Conservation (phyloP, 306 rosid genomes). For the Aeschynomene evenia region DNA sequence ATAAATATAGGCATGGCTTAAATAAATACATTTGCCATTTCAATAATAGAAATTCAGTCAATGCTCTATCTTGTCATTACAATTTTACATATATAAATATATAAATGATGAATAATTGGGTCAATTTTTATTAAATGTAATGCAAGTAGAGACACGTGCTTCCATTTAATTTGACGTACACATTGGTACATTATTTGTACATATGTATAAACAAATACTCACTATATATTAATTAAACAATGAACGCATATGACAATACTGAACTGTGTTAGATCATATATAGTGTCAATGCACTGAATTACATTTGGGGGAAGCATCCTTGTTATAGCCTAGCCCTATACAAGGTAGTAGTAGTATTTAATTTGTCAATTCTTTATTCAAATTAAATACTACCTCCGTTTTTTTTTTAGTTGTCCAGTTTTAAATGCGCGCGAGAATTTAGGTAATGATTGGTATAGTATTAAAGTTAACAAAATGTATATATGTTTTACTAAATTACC, state of each 20-base stretch:
- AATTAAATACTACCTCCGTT: too few relatives aligned
- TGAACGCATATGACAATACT: background rate
- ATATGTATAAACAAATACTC: constrained; percentile 7
- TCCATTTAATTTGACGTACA: constrained; percentile 38
- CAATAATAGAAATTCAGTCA: constrained; percentile 34
- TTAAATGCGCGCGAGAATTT: too few relatives aligned
- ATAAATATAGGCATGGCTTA: background rate
- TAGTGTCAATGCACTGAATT: background rate
- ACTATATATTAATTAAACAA: background rate
- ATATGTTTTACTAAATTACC: too few relatives aligned
- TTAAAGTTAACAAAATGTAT: too few relatives aligned
- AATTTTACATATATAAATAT: background rate
- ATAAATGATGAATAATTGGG: background rate
- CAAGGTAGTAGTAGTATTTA: background rate
- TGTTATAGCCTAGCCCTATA: background rate
- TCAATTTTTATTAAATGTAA: background rate
- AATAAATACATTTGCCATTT: constrained; percentile 6
- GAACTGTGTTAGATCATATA: background rate
- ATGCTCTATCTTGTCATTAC: constrained; percentile 24
- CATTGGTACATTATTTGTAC: constrained; percentile 44
- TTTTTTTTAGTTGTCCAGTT: too few relatives aligned
- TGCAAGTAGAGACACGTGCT: constrained; percentile 7
- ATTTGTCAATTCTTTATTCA: background rate
- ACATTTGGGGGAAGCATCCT: constrained; percentile 37
- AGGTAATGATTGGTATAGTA: too few relatives aligned